Evolutionary conservation across 306 rosid genomes (phyloP).

Genomic region (Sphenostylis stenocarpa): DNA sequence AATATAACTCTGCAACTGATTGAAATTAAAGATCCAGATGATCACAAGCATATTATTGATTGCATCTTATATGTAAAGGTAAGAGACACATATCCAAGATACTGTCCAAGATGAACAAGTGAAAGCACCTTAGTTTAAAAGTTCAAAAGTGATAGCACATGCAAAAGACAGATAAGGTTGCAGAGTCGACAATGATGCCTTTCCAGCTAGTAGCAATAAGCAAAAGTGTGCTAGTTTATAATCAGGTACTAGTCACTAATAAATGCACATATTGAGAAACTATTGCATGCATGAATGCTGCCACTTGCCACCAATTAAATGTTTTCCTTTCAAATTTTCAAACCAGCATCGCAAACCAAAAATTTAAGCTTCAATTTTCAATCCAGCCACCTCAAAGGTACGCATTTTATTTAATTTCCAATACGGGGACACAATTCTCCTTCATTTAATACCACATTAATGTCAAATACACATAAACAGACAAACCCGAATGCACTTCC

Average conservation of each 20-base stretch:
- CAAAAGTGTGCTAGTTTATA: not conserved
- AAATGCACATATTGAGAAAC: conserved; percentile 23
- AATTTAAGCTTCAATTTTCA: conserved; percentile 21
- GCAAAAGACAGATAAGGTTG: not conserved
- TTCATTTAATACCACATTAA: conserved; percentile 37
- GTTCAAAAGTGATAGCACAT: conserved; percentile 15
- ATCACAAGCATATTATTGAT: not conserved
- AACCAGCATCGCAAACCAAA: not conserved
- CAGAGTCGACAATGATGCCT: not conserved
- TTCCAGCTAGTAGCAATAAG: not conserved
- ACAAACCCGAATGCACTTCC: conserved; percentile 39
- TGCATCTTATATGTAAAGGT: not conserved
- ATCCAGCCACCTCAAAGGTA: conserved; percentile 15
- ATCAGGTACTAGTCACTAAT: not conserved
- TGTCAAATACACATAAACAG: conserved; percentile 23
- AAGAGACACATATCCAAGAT: not conserved
- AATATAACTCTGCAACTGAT: not conserved
- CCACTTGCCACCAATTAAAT: conserved; percentile 41
- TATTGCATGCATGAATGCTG: conserved; percentile 36
- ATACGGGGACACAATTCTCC: conserved; percentile 19
- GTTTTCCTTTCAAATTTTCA: conserved; percentile 28
- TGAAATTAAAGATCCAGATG: not conserved
- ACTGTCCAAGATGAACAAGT: not conserved
- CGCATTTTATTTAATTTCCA: conserved; percentile 26
- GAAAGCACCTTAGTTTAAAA: not conserved